Evolutionary conservation across 352 stramenopile genomes (phyloP).

Genomic region (Phytopythium boreale): DNA sequence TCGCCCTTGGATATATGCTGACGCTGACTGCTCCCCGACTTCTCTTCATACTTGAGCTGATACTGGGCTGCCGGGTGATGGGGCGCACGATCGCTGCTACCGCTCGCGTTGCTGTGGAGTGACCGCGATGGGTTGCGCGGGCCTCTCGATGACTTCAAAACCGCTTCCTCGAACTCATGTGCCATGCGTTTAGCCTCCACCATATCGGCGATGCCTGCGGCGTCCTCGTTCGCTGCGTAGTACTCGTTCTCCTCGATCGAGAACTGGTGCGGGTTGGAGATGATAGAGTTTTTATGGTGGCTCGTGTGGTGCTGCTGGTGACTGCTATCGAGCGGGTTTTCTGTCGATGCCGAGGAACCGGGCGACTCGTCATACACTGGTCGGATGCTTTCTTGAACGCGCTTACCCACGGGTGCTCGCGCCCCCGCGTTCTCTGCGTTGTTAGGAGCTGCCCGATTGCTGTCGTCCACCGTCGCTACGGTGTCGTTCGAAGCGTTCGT

Average conservation of each 20-base stretch:
- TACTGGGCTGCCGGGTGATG: background rate
- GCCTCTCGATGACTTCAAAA: conserved; percentile 20
- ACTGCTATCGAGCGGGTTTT: conserved; percentile 13
- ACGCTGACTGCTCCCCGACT: background rate
- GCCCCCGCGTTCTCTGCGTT: conserved; percentile 5
- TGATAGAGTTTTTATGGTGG: background rate
- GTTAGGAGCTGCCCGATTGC: conserved; percentile 7
- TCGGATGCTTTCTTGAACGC: conserved; percentile 14
- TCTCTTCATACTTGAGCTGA: background rate
- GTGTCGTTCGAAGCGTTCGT: conserved; percentile 7
- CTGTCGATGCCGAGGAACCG: conserved; percentile 2
- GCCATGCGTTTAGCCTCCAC: conserved; percentile 67
- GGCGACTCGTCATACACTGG: conserved; percentile 43
- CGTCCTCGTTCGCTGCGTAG: conserved; percentile 52
- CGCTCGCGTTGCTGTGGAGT: conserved; percentile 11
- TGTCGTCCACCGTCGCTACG: conserved; percentile 9
- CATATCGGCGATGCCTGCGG: conserved; percentile 44
- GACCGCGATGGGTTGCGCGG: conserved; percentile 1
- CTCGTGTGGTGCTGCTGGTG: background rate
- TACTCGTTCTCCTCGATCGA: conserved; percentile 61
- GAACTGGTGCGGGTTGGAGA: conserved; percentile 17
- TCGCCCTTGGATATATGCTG: background rate
- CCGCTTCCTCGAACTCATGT: conserved; percentile 47
- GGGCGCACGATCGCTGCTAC: conserved; percentile 19
- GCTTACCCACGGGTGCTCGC: background rate